Conservation (phyloP, 2,329 filamentous ascomycete species). For the Simplicillium aogashimaense region DNA sequence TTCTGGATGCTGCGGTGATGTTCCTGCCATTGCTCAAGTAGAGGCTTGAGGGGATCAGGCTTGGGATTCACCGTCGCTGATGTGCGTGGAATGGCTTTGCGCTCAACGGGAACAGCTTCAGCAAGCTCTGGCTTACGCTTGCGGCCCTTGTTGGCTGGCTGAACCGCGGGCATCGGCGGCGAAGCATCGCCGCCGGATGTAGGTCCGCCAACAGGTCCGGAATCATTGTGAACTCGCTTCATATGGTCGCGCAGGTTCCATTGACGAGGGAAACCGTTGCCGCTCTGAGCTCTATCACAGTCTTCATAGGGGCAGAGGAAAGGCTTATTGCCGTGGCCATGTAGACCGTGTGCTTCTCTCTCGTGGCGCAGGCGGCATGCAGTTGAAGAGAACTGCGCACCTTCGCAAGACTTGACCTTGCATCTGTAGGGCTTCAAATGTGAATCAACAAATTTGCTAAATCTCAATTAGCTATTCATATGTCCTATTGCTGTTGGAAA, state of each 20-base stretch:
- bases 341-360: constrained; percentile 90
- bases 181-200: no score
- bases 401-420: constrained; percentile 75
- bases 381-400: constrained; percentile 86
- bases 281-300: constrained; percentile 72
- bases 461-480: background rate
- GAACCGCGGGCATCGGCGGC: no score
- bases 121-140: constrained; percentile 47
- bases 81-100: constrained; percentile 38
- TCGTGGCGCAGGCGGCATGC: constrained; percentile 91
- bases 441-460: constrained; percentile 92
- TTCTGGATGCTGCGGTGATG: constrained; percentile 54
- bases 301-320: constrained; percentile 81
- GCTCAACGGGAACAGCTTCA: constrained; percentile 28
- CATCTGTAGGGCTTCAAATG: constrained; percentile 95
- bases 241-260: constrained; percentile 98
- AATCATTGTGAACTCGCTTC: constrained; percentile 77
- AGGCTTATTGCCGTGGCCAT: constrained; percentile 87
- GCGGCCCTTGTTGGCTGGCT: constrained; percentile 30
- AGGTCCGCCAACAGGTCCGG: constrained; percentile 14
- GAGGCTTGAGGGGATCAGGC: constrained; percentile 24
- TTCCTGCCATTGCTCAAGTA: constrained; percentile 47
- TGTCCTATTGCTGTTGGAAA: no score
- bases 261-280: constrained; percentile 85
- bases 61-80: constrained; percentile 21